Evolutionary conservation across 2,329 filamentous ascomycete species (phyloP).

Genomic region (Myriosclerotinia scirpicola): DNA sequence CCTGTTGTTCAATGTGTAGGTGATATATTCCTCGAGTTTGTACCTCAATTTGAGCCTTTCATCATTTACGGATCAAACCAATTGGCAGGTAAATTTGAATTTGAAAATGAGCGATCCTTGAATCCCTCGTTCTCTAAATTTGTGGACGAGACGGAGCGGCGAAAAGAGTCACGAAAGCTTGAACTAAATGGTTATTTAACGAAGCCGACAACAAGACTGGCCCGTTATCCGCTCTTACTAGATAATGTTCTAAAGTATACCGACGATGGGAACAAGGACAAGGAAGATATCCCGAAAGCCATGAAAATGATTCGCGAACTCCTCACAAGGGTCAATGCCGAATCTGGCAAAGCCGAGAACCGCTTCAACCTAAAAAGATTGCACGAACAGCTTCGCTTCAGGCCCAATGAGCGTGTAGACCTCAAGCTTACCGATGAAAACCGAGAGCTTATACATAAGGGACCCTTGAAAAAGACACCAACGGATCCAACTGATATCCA

Average conservation of each 20-base stretch:
- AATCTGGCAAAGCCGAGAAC: conserved; percentile 96
- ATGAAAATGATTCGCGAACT: conserved; percentile 84
- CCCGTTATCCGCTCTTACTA: conserved; percentile 86
- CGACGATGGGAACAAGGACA: conserved; percentile 83
- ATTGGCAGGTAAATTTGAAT: conserved; percentile 95
- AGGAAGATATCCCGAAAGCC: conserved; percentile 87
- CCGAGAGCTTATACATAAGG: conserved; percentile 91
- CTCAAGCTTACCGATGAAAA: conserved; percentile 91
- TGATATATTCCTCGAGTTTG: conserved; percentile 91
- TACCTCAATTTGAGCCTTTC: conserved; percentile 91
- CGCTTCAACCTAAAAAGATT: conserved; percentile 92
- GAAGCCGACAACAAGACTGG: conserved; percentile 92
- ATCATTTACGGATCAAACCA: conserved; percentile 96
- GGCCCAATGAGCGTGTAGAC: conserved; percentile 86
- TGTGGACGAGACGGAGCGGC: conserved; percentile 91
- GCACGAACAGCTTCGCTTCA: conserved; percentile 88
- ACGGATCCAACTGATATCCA: conserved; percentile 88
- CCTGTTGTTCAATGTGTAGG: conserved; percentile 87
- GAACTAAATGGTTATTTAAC: conserved; percentile 97
- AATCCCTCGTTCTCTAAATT: conserved; percentile 87
- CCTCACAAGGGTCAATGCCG: conserved; percentile 83
- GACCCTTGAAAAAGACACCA: conserved; percentile 86
- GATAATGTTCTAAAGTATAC: conserved; percentile 93
- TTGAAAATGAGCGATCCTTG: conserved; percentile 88
- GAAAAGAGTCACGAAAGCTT: conserved; percentile 94